Evolutionary conservation across 805 yeast species (phyloP).

Genomic region (Metschnikowia lunata): DNA sequence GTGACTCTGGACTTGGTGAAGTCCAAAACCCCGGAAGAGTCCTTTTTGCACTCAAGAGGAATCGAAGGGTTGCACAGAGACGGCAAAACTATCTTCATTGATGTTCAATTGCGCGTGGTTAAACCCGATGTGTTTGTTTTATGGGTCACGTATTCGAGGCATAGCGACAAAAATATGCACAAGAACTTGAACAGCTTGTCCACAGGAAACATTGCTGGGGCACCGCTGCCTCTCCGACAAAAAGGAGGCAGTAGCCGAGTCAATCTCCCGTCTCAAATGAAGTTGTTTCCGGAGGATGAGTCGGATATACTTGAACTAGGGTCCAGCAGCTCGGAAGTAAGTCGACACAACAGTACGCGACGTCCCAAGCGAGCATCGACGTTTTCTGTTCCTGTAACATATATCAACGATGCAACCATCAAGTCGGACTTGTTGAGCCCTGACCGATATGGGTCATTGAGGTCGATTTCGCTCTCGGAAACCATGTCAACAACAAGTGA

Average conservation of each 20-base stretch:
- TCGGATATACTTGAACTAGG: constrained; percentile 29
- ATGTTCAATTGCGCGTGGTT: constrained; percentile 75
- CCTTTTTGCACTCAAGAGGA: constrained; percentile 61
- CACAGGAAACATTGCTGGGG: constrained; percentile 6
- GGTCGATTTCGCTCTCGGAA: constrained; percentile 6
- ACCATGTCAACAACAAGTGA: constrained; percentile 8
- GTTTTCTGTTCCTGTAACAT: constrained; percentile 25
- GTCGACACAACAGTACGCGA: constrained; percentile 34
- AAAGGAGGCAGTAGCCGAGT: constrained; percentile 12
- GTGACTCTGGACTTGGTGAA: constrained; percentile 14
- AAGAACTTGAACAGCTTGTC: constrained; percentile 24
- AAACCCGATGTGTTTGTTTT: constrained; percentile 54
- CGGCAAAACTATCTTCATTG: constrained; percentile 62
- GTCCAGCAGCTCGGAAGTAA: constrained; percentile 25
- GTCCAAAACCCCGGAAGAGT: constrained; percentile 35
- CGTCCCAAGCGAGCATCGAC: constrained; percentile 24
- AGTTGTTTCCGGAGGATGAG: constrained; percentile 38
- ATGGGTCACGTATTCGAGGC: constrained; percentile 84
- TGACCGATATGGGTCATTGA: background rate
- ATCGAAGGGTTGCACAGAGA: constrained; percentile 66
- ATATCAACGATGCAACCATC: constrained; percentile 9
- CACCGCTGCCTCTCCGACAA: constrained; percentile 7
- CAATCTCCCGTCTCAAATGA: constrained; percentile 54
- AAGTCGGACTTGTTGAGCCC: background rate
- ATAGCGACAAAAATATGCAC: constrained; percentile 20